Conservation (phyloP, 768 basidiomycete genomes). For the Leccinum arenicola region DNA sequence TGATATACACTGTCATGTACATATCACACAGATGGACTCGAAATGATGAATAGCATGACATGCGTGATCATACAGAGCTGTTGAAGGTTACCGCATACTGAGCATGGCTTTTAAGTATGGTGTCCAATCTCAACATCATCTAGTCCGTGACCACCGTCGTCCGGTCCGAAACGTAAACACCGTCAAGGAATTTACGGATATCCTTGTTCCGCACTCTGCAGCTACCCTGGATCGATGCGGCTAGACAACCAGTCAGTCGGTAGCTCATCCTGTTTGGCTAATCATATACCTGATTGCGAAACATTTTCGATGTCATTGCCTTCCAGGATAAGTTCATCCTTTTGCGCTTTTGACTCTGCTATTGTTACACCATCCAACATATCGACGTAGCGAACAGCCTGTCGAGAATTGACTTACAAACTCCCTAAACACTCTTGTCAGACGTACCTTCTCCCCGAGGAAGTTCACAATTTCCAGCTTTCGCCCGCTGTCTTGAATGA, state of each 20-base stretch:
- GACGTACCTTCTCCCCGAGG: conserved; percentile 83
- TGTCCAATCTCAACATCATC: conserved; percentile 4
- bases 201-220: conserved; percentile 99
- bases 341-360: conserved; percentile 84
- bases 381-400: conserved; percentile 88
- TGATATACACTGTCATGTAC: not conserved
- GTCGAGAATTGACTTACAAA: not conserved
- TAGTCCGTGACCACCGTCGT: conserved; percentile 54
- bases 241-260: conserved; percentile 37
- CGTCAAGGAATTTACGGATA: conserved; percentile 98
- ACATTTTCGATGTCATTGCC: conserved; percentile 97
- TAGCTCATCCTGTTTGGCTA: not conserved
- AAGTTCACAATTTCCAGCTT: conserved; percentile 92
- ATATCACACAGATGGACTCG: not conserved
- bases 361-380: conserved; percentile 90
- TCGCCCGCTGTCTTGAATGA: conserved; percentile 74
- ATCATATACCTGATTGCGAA: conserved; percentile 80
- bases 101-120: conserved; percentile 17
- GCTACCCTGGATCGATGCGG: conserved; percentile 94
- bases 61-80: conserved; percentile 28
- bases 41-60: conserved; percentile 17
- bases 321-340: conserved; percentile 91
- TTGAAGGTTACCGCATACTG: conserved; percentile 21
- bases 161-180: conserved; percentile 87
- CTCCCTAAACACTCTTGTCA: not conserved